Evolutionary conservation across 2,329 filamentous ascomycete genomes (phyloP).

Genomic region (Gyromitra esculenta): DNA sequence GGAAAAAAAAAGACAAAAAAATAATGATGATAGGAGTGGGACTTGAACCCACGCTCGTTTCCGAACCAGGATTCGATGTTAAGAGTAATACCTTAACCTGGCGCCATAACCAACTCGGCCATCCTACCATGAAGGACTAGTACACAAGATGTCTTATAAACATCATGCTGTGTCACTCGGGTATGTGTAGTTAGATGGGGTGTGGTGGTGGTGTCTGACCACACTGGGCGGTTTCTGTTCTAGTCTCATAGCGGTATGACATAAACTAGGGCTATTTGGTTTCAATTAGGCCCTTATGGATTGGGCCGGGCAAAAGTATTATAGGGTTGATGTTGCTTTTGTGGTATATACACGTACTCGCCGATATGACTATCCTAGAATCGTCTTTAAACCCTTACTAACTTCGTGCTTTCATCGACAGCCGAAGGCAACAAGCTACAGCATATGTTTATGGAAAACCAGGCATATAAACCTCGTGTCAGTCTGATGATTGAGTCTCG

Average conservation of each 20-base stretch:
- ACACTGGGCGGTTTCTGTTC: background rate
- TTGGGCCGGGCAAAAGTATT: background rate
- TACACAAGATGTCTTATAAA: background rate
- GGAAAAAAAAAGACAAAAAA: conserved; percentile 2
- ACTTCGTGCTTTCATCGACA: background rate
- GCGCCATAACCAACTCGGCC: conserved; percentile 56
- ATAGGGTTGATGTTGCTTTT: background rate
- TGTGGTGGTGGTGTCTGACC: background rate
- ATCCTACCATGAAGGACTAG: conserved; percentile 43
- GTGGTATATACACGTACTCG: background rate
- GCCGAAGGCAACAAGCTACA: background rate
- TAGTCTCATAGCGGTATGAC: background rate
- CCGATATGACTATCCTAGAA: background rate
- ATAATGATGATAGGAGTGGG: conserved; percentile 53
- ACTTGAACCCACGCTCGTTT: conserved; percentile 56
- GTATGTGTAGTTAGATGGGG: background rate
- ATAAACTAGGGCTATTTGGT: background rate
- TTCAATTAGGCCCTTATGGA: background rate
- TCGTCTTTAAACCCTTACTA: background rate
- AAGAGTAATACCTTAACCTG: conserved; percentile 54
- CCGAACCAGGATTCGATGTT: conserved; percentile 55
- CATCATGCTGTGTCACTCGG: background rate
- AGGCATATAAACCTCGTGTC: background rate
- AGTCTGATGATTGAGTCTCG: background rate
- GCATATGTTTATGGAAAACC: background rate